These are phyloP conservation scores for Lanmaoa pseudosensibilis DNA, from an alignment of 768 basidiomycete species.

Conservation along the genomic window DNA sequence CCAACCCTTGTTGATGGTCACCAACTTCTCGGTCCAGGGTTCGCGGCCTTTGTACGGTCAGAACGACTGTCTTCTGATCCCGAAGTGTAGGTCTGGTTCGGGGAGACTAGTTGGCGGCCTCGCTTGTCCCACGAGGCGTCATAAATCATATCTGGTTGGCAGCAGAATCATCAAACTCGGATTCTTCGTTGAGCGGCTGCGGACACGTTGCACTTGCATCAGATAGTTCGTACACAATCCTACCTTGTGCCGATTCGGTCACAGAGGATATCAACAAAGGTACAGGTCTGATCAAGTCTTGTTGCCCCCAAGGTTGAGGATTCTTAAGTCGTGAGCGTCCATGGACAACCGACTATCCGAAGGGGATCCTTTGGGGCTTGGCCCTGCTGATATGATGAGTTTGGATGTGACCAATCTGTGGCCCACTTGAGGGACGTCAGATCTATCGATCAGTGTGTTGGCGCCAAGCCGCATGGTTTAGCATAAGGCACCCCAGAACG, in stretches of 20 bases:
- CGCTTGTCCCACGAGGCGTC: slow-evolving; percentile 22
- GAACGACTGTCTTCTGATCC: too few relatives aligned
- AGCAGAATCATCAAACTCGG: not conserved
- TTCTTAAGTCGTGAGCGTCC: not conserved
- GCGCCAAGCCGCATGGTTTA: too few relatives aligned
- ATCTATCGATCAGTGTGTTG: too few relatives aligned
- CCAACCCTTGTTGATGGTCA: too few relatives aligned
- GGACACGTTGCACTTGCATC: slow-evolving; percentile 14
- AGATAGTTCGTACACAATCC: slow-evolving; percentile 7
- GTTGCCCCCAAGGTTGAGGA: slow-evolving; percentile 6
- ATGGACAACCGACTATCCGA: slow-evolving; percentile 6
- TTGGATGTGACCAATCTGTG: not conserved
- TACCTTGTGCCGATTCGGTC: slow-evolving; percentile 1
- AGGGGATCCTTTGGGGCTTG: not conserved
- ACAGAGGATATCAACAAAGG: not conserved
- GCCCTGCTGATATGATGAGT: slow-evolving; percentile 7
- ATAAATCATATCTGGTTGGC: too few relatives aligned
- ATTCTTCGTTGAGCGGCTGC: slow-evolving; percentile 1
- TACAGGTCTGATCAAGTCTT: not conserved
- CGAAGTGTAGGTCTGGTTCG: too few relatives aligned
- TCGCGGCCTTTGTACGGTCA: too few relatives aligned
- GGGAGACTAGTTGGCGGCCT: too few relatives aligned
- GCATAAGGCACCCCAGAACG: too few relatives aligned
- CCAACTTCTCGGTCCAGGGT: too few relatives aligned
- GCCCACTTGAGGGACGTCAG: not conserved